Conservation (phyloP, 2,329 filamentous ascomycete species). For the Chalaropsis ovoidea region DNA sequence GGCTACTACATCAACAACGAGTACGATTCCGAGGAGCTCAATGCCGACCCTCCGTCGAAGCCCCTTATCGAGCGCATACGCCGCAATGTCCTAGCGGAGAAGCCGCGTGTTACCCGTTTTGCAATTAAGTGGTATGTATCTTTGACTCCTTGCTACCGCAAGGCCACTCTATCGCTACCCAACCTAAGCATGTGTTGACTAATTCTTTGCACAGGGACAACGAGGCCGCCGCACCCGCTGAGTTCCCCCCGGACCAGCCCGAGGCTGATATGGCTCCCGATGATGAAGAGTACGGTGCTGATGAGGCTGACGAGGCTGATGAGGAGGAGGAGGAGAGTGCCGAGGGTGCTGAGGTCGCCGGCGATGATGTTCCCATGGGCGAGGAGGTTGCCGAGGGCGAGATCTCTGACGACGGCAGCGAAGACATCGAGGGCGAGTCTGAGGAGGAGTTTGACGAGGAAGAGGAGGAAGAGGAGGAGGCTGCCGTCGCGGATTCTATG, state of each 20-base stretch:
- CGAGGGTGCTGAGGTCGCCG: slow-evolving; percentile 44
- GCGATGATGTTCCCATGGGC: slow-evolving; percentile 40
- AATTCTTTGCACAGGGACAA: slow-evolving; percentile 62
- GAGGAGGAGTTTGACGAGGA: slow-evolving; percentile 61
- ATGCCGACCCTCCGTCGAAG: slow-evolving; percentile 80
- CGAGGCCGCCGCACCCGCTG: slow-evolving; percentile 89
- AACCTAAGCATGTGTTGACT: background rate
- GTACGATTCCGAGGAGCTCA: slow-evolving; percentile 85
- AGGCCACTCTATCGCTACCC: no score
- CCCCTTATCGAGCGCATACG: slow-evolving; percentile 84
- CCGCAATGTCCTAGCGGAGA: slow-evolving; percentile 89
- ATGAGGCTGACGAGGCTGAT: slow-evolving; percentile 63
- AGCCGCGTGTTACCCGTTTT: slow-evolving; percentile 93
- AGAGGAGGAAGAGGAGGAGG: slow-evolving; percentile 33
- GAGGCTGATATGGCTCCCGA: slow-evolving; percentile 82
- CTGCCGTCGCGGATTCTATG: slow-evolving; percentile 39
- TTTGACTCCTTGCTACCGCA: background rate
- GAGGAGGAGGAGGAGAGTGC: slow-evolving; percentile 50
- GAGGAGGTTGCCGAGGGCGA: slow-evolving; percentile 46
- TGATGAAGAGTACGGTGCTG: slow-evolving; percentile 80
- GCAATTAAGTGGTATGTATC: slow-evolving; percentile 86
- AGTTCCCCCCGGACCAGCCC: slow-evolving; percentile 94
- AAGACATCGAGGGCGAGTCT: slow-evolving; percentile 69
- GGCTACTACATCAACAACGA: slow-evolving; percentile 99
- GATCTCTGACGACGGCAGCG: slow-evolving; percentile 62